Evolutionary conservation across 148 eudicot genomes (phyloP), one percentile per base, ranked within the genome.

Genomic region (Mesembryanthemum crystallinum): DNA sequence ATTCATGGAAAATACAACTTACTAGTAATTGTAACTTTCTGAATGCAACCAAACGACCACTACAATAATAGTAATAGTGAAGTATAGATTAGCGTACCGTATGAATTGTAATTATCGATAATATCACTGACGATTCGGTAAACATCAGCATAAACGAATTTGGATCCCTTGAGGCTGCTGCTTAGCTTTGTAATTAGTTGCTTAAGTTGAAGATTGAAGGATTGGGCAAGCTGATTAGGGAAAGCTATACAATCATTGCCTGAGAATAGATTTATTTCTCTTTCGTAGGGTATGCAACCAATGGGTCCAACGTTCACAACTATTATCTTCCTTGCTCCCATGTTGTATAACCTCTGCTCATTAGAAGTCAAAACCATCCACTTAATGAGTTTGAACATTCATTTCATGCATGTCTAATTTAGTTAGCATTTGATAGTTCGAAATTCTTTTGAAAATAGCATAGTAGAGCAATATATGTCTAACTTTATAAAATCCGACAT

Each of bases 251-350:
- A 94, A 7, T 71, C 67, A 28, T 81, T 69, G 3, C 92, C 92
- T 1, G 88, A 82, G 21, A 83, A 83, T 64, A 96, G 98, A 79
- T 89, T 88, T 20, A 78, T 5, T 0, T 92, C 97, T 79, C 92
- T 88, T 60, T 84, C 80, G 73, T 58, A 89, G 12, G 98, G 97
- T 75, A 94, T 90, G 72, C 98, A 94, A 15, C 98, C 98, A 59
- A 94, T 89, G 18, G 97, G 98, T 64, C 98, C 98, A 0, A 94
- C 98, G 68, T 94, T 94, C 27, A 82, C 86, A 62, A 94, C 88
- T 32, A 89, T n/a, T 39, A 94, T 80, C 67, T 86, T 90, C 80
- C 90, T 89, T 17, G 93, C 98, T 47, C 97, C 98, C 91, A 92
- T 82, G 3, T 76, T 75, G 71, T 91, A 84, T 3, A 94, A 80